phyloP scores from a whole-genome alignment of 2,329 filamentous ascomycete genomes.

The Pseudocercospora fuligena region DNA sequence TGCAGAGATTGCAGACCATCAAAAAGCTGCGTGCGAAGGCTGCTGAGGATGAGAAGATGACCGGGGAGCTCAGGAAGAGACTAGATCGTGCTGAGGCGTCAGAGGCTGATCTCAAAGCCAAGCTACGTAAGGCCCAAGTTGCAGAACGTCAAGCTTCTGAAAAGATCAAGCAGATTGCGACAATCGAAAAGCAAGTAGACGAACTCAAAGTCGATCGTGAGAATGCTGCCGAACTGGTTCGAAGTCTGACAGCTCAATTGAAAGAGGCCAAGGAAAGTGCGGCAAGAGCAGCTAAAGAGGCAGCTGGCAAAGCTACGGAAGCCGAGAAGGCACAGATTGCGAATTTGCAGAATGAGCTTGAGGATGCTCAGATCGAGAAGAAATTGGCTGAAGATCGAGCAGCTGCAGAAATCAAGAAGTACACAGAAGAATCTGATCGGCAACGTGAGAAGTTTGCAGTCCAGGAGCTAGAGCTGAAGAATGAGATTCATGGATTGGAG shows the following conservation, averaged over 20 bases:
- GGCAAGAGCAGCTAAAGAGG: constrained; percentile 68
- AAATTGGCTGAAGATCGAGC: constrained; percentile 73
- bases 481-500: constrained; percentile 78
- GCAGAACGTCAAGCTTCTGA: constrained; percentile 62
- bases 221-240: constrained; percentile 63
- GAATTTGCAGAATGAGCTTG: constrained; percentile 68
- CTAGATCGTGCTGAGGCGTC: constrained; percentile 69
- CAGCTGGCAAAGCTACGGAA: constrained; percentile 69
- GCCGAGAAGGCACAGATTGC: constrained; percentile 63
- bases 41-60: constrained; percentile 57
- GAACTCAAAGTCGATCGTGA: constrained; percentile 40
- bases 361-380: constrained; percentile 73
- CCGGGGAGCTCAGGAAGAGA: constrained; percentile 61
- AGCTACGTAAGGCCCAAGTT: constrained; percentile 64
- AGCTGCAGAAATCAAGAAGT: constrained; percentile 69
- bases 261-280: constrained; percentile 69
- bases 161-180: constrained; percentile 63
- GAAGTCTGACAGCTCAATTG: constrained; percentile 71
- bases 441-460: constrained; percentile 72
- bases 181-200: constrained; percentile 53
- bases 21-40: constrained; percentile 71
- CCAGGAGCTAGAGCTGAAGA: constrained; percentile 76
- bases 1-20: constrained; percentile 80
- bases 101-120: constrained; percentile 64
- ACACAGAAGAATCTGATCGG: constrained; percentile 73